A percentile compares a stretch with the other conserved stretches of the same genome.
Conservation (phyloP, 805 yeast genomes). For the Saturnispora kantuleensis region DNA sequence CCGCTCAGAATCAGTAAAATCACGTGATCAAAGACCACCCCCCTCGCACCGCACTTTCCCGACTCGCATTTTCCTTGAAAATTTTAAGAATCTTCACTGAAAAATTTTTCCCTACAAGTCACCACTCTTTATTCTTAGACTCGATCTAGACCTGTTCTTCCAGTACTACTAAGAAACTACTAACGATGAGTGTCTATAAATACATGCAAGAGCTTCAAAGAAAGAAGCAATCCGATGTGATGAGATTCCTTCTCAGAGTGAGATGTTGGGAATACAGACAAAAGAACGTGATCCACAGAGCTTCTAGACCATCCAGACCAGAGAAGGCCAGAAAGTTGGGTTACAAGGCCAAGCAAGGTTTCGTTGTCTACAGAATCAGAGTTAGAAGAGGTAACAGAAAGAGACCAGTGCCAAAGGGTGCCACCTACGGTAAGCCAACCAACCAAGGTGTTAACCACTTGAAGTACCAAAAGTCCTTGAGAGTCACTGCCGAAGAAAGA, state of each 20-base stretch:
- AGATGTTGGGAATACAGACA: conserved; percentile 99
- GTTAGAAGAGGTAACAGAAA: conserved; percentile 99
- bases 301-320: conserved; percentile 97
- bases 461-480: conserved; percentile 97
- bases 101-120: no score
- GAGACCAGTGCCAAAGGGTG: conserved; percentile 99
- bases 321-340: conserved; percentile 99
- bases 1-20: no score
- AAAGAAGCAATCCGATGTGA: conserved; percentile 99
- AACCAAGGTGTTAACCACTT: conserved; percentile 99
- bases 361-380: conserved; percentile 96
- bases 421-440: conserved; percentile 99
- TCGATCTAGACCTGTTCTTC: no score
- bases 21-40: no score
- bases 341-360: conserved; percentile 99
- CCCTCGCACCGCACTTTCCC: no score
- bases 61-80: no score
- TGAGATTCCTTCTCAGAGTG: conserved; percentile 97
- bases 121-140: no score
- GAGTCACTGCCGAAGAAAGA: conserved; percentile 99
- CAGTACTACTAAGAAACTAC: not conserved
- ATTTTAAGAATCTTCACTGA: no score
- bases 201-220: conserved; percentile 98
- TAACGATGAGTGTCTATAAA: conserved; percentile 98
- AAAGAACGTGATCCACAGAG: conserved; percentile 97